phyloP scores from a whole-genome alignment of 345 rosid species.

The Dipteronia dyeriana region DNA sequence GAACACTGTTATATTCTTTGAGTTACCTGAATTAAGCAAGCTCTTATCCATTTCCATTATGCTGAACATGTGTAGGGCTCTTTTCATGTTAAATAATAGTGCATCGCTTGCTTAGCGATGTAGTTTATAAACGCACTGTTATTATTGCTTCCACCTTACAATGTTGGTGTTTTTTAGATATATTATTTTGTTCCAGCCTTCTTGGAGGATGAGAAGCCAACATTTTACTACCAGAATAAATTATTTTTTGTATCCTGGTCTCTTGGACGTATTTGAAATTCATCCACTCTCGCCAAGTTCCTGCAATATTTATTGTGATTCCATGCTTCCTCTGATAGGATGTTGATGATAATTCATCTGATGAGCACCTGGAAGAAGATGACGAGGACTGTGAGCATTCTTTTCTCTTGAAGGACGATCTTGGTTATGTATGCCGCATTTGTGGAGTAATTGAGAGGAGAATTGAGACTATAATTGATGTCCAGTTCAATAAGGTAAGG shows the following conservation, averaged over 20 bases:
- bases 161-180: slow-evolving; percentile 14
- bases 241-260: not conserved
- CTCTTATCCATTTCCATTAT: not conserved
- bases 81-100: not conserved
- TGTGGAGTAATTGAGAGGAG: slow-evolving; percentile 77
- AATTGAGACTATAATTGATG: slow-evolving; percentile 75
- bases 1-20: not conserved
- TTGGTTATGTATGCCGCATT: slow-evolving; percentile 91
- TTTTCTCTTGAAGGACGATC: slow-evolving; percentile 77
- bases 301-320: slow-evolving; percentile 13
- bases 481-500: slow-evolving; percentile 76
- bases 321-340: slow-evolving; percentile 45
- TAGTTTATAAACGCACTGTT: not conserved
- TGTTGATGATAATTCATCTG: slow-evolving; percentile 44
- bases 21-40: not conserved
- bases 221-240: not conserved
- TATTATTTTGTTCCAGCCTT: not conserved
- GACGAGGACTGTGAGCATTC: slow-evolving; percentile 77
- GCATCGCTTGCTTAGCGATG: not conserved
- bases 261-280: not conserved
- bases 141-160: slow-evolving; percentile 1
- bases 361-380: slow-evolving; percentile 46
- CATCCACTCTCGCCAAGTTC: slow-evolving; percentile 5
- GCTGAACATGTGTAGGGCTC: not conserved
- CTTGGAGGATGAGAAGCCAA: not conserved